phyloP scores from a whole-genome alignment of 768 basidiomycete species.

The Hortiboletus flavorubellus region DNA sequence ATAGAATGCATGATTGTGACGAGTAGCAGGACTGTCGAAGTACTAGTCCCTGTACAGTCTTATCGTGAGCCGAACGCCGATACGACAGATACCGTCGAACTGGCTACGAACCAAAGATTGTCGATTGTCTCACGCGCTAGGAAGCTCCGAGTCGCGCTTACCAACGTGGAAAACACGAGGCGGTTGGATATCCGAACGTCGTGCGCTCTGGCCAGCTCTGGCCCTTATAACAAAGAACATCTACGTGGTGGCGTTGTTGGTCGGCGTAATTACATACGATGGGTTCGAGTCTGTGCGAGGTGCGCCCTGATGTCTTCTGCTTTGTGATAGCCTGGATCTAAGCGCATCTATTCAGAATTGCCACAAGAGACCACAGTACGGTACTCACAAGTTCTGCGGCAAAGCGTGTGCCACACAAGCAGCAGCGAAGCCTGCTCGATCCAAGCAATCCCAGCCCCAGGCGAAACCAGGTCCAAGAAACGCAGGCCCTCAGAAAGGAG shows the following conservation, averaged over 20 bases:
- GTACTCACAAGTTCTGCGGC: slow-evolving; percentile 53
- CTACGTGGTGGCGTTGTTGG: slow-evolving; percentile 3
- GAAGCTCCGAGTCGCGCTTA: slow-evolving; percentile 6
- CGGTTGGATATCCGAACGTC: slow-evolving; percentile 1
- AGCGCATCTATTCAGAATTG: slow-evolving; percentile 41
- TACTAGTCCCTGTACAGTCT: slow-evolving; percentile 5
- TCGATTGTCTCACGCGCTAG: slow-evolving; percentile 1
- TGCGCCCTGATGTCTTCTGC: slow-evolving; percentile 13
- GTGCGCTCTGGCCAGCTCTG: slow-evolving; percentile 7
- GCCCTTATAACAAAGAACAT: slow-evolving; percentile 10
- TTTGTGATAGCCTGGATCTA: slow-evolving; percentile 2
- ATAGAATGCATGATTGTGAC: slow-evolving; percentile 9
- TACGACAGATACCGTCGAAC: slow-evolving; percentile 10
- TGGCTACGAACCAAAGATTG: not conserved
- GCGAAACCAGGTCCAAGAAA: slow-evolving; percentile 13
- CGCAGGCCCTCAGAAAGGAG: slow-evolving; percentile 11
- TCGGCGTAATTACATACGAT: slow-evolving; percentile 19
- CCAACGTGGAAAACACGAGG: slow-evolving; percentile 29
- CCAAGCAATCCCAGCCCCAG: slow-evolving; percentile 15
- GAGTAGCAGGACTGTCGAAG: not conserved
- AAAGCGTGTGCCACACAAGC: slow-evolving; percentile 52
- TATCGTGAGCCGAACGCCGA: slow-evolving; percentile 15
- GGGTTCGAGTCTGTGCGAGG: slow-evolving; percentile 30
- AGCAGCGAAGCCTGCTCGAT: slow-evolving; percentile 10
- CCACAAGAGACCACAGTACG: slow-evolving; percentile 51